Percentiles rank a stretch among this genome's conserved stretches.
Conservation (phyloP, 1,284 basidiomycete species). For the Ceratobasidium sp. region DNA sequence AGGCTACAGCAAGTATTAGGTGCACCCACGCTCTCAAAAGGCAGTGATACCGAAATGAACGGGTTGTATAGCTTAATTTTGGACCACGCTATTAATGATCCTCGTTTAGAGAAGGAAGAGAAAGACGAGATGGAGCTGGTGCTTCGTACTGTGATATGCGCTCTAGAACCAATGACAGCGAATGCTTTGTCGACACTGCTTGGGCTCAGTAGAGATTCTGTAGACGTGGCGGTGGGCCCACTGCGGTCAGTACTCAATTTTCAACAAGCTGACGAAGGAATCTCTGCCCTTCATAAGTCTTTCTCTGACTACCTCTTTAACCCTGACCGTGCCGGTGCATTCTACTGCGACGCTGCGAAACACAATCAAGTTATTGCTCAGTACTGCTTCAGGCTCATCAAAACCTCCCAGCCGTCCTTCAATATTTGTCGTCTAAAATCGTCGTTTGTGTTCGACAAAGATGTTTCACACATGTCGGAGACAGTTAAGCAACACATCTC, state of each 20-base stretch:
- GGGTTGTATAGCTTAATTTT: background rate
- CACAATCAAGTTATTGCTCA: background rate
- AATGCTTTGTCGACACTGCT: background rate
- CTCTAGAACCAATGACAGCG: constrained; percentile 5
- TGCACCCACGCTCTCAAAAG: background rate
- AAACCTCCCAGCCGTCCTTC: background rate
- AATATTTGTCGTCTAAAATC: background rate
- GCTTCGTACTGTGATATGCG: constrained; percentile 17
- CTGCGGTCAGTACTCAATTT: constrained; percentile 18
- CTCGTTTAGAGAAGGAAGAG: background rate
- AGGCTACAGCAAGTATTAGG: background rate
- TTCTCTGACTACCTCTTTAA: constrained; percentile 15
- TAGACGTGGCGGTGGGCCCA: background rate
- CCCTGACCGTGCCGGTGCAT: background rate
- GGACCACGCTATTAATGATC: background rate
- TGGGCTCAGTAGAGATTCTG: background rate
- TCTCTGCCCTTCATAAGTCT: constrained; percentile 12
- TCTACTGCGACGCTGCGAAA: background rate
- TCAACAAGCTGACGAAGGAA: background rate
- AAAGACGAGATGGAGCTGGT: background rate
- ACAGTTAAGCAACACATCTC: background rate
- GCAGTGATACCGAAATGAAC: background rate
- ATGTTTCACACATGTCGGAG: background rate
- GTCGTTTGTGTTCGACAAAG: background rate
- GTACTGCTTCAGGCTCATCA: background rate